Percentiles rank a stretch among this genome's conserved stretches.
Conservation (phyloP, 192 early-diverging fungal species). For the Coemansia sp. region DNA sequence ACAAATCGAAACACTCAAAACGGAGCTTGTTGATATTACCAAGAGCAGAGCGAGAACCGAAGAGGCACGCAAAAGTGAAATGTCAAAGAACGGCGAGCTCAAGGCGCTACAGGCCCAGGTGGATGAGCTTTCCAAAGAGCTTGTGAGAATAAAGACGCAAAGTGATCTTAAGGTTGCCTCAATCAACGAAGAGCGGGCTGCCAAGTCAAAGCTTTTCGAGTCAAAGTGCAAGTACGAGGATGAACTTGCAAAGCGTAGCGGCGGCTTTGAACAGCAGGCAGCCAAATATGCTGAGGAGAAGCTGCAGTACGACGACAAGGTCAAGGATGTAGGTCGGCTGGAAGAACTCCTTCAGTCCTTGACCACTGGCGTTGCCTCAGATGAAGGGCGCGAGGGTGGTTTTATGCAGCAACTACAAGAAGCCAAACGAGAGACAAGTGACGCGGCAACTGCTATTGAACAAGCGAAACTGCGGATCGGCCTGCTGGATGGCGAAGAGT, state of each 20-base stretch:
- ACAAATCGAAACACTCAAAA: constrained; percentile 58
- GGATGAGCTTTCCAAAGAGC: constrained; percentile 75
- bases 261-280: constrained; percentile 25
- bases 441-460: constrained; percentile 70
- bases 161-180: constrained; percentile 75
- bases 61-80: constrained; percentile 54
- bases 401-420: constrained; percentile 95
- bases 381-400: constrained; percentile 91
- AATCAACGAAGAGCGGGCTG: constrained; percentile 70
- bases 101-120: constrained; percentile 68
- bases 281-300: constrained; percentile 41
- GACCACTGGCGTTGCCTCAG: constrained; percentile 87
- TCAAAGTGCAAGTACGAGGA: constrained; percentile 35
- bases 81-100: constrained; percentile 64
- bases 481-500: constrained; percentile 72
- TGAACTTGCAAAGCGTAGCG: constrained; percentile 35
- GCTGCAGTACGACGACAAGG: constrained; percentile 48
- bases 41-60: constrained; percentile 58
- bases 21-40: constrained; percentile 67
- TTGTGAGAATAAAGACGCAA: constrained; percentile 84
- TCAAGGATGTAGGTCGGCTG: constrained; percentile 42
- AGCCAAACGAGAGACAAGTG: constrained; percentile 63
- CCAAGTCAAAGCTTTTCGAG: constrained; percentile 28
- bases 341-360: constrained; percentile 91
- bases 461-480: constrained; percentile 80